phyloP scores from a whole-genome alignment of 2,329 filamentous ascomycete genomes.

The Chrysoporthe austroafricana region DNA sequence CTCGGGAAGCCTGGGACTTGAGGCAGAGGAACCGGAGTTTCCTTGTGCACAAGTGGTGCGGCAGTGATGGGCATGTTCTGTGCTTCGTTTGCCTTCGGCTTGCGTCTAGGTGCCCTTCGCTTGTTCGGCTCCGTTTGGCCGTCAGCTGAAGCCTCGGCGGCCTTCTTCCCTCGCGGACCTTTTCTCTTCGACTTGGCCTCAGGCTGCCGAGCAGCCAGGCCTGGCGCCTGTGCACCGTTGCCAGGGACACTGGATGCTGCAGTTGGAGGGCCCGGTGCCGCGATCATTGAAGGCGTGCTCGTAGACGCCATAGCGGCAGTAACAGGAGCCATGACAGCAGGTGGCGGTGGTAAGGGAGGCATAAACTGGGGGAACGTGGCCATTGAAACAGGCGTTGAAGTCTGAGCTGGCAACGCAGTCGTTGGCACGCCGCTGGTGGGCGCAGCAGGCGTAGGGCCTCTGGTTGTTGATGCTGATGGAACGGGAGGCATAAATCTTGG shows the following conservation, averaged over 20 bases:
- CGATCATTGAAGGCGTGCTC: no score
- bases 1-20: neutral
- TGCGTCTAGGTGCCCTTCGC: neutral
- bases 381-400: no score
- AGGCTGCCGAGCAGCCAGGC: neutral
- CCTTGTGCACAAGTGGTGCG: neutral
- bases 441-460: neutral
- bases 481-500: constrained; percentile 1
- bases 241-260: neutral
- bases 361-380: no score
- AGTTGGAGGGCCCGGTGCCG: no score
- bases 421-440: neutral
- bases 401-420: neutral
- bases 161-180: neutral
- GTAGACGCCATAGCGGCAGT: no score
- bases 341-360: no score
- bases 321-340: no score
- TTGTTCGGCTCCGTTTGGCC: neutral
- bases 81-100: neutral
- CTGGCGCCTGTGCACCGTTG: neutral
- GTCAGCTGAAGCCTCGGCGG: neutral
- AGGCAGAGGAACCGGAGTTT: neutral
- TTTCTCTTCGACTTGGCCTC: neutral
- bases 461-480: neutral
- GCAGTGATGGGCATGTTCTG: neutral